Conservation (phyloP, 2,329 filamentous ascomycete species). For the Diplodia sapinea region DNA sequence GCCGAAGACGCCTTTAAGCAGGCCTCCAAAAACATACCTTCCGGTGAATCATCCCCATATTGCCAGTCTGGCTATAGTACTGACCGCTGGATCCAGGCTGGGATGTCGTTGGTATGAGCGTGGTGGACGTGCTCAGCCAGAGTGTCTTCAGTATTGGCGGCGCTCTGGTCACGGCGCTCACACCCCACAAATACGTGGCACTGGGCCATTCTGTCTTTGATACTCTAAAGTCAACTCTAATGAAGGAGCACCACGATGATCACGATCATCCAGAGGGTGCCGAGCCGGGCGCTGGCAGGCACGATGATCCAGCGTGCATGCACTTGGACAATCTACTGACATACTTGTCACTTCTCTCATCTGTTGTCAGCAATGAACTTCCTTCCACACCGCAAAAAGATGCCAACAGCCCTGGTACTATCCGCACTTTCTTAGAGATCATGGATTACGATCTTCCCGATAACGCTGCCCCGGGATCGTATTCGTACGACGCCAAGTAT, state of each 20-base stretch:
- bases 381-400: not conserved
- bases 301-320: constrained; percentile 9
- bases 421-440: constrained; percentile 12
- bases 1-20: constrained; percentile 21
- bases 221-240: not conserved
- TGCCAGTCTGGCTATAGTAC: not conserved
- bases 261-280: not conserved
- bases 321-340: constrained; percentile 13
- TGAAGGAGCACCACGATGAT: not conserved
- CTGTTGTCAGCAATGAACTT: not conserved
- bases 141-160: constrained; percentile 13
- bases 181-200: constrained; percentile 15
- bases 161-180: constrained; percentile 15
- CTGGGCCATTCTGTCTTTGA: constrained; percentile 5
- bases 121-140: constrained; percentile 14
- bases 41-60: not conserved
- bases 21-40: constrained; percentile 11
- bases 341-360: not conserved
- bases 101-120: constrained; percentile 11
- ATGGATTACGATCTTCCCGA: constrained; percentile 5
- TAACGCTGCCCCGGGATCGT: not conserved
- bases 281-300: not conserved
- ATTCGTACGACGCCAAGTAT: constrained; percentile 11
- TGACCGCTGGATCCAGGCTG: not conserved
- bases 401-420: not conserved